A percentile compares a stretch with the other conserved stretches of the same genome.
These are phyloP conservation scores for Glycine tomentella DNA, from an alignment of 306 rosid species.

Conservation along the genomic window DNA sequence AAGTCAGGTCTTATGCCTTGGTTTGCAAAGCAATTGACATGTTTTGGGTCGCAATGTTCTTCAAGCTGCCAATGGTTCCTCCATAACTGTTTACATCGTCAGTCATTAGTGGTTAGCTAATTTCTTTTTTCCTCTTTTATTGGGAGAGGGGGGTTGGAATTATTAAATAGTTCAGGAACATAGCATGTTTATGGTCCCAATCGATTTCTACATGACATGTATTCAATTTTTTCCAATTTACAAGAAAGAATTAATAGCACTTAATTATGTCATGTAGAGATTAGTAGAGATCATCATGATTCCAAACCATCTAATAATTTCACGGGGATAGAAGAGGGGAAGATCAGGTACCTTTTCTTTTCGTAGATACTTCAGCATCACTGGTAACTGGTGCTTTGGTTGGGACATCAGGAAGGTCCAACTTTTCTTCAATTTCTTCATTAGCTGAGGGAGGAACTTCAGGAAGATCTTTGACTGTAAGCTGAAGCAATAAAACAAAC, in stretches of 20 bases:
- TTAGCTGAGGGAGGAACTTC: conserved; percentile 57
- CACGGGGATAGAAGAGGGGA: conserved; percentile 12
- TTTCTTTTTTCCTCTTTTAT: too few species aligned
- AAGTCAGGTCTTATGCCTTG: conserved; percentile 4
- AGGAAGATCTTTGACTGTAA: conserved; percentile 76
- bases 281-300: too few species aligned
- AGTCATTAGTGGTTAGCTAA: conserved; percentile 2
- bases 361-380: conserved; percentile 60
- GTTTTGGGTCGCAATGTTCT: conserved; percentile 38
- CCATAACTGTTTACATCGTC: conserved; percentile 70
- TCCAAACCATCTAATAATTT: too few species aligned
- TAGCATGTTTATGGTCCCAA: too few species aligned
- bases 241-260: too few species aligned
- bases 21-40: conserved; percentile 35
- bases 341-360: conserved; percentile 65
- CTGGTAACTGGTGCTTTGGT: conserved; percentile 62
- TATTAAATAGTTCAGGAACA: background rate
- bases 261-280: background rate
- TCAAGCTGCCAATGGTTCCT: conserved; percentile 90
- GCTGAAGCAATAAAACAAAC: conserved; percentile 52
- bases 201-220: too few species aligned
- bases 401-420: conserved; percentile 90
- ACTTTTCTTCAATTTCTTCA: conserved; percentile 50
- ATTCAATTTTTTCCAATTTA: too few species aligned
- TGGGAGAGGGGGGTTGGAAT: background rate